A percentile compares a stretch with the other conserved stretches of the same genome.
Evolutionary conservation across 441 rosid genomes (phyloP).

Genomic region (Sinapis alba): DNA sequence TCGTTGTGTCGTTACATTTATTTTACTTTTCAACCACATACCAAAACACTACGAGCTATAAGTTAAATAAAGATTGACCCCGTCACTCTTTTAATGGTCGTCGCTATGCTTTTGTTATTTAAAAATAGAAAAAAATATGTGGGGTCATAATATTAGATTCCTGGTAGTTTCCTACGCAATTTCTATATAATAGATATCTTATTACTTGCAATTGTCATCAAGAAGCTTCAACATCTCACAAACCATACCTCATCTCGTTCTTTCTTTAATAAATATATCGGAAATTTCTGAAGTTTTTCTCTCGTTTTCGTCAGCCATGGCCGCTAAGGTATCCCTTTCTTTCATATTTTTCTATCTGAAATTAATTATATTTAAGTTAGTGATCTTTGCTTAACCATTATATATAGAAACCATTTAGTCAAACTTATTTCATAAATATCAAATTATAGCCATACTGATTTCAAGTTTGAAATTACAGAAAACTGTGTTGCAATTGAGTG

Average conservation of each 20-base stretch:
- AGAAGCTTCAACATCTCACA: conserved; percentile 6
- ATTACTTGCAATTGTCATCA: conserved; percentile 10
- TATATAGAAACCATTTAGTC: background rate
- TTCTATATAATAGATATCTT: conserved; percentile 10
- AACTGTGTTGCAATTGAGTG: conserved; percentile 31
- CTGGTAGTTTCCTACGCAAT: background rate
- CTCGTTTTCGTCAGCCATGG: conserved; percentile 14
- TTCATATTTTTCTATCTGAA: background rate
- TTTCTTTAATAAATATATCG: background rate
- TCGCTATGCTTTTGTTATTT: background rate
- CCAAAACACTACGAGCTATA: background rate
- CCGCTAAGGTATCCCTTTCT: conserved; percentile 12
- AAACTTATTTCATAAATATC: background rate
- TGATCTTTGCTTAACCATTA: background rate
- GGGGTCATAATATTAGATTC: background rate
- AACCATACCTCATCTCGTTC: background rate
- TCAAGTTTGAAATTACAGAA: conserved; percentile 25
- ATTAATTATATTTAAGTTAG: background rate
- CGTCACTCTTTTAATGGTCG: background rate
- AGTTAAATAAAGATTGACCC: conserved; percentile 2
- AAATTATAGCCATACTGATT: conserved; percentile 6
- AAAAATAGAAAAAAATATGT: background rate
- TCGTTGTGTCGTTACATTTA: background rate
- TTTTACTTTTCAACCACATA: background rate
- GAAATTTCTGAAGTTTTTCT: conserved; percentile 18